Evolutionary conservation across 306 rosid genomes (phyloP).

Genomic region (cucumber (Cucumis sativus)): DNA sequence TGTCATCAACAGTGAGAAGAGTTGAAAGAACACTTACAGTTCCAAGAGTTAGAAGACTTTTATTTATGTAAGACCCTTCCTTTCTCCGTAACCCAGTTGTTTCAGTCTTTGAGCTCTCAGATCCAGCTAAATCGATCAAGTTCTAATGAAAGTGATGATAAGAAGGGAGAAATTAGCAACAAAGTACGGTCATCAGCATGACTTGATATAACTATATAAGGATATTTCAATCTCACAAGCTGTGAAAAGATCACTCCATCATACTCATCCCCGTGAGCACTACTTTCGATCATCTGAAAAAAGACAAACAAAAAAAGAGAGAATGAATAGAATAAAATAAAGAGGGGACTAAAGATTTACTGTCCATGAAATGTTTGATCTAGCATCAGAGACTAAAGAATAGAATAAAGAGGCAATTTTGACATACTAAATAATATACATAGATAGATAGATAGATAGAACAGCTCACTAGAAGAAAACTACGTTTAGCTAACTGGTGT

Average conservation of each 20-base stretch:
- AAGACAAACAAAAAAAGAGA: conserved; percentile 20
- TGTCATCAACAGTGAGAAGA: neutral
- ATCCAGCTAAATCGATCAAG: conserved; percentile 96
- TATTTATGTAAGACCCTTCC: conserved; percentile 98
- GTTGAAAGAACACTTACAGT: conserved; percentile 48
- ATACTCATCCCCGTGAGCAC: conserved; percentile 92
- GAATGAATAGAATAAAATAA: too few relatives aligned
- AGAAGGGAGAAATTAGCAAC: neutral
- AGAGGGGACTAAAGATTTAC: neutral
- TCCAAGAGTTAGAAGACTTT: conserved; percentile 98
- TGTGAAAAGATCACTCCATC: conserved; percentile 99
- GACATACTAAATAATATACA: neutral
- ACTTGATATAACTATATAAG: neutral
- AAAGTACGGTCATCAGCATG: neutral
- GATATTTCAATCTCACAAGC: conserved; percentile 51
- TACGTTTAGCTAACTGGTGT: neutral
- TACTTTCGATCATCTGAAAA: conserved; percentile 92
- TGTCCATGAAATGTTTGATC: neutral
- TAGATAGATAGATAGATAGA: too few relatives aligned
- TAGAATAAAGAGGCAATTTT: neutral
- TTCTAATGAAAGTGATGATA: conserved; percentile 29
- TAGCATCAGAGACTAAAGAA: neutral
- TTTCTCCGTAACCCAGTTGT: conserved; percentile 95
- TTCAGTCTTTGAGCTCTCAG: conserved; percentile 99
- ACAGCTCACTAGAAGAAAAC: neutral